Conservation (phyloP, 345 rosid species). For the Psidium friedrichsthalianum region DNA sequence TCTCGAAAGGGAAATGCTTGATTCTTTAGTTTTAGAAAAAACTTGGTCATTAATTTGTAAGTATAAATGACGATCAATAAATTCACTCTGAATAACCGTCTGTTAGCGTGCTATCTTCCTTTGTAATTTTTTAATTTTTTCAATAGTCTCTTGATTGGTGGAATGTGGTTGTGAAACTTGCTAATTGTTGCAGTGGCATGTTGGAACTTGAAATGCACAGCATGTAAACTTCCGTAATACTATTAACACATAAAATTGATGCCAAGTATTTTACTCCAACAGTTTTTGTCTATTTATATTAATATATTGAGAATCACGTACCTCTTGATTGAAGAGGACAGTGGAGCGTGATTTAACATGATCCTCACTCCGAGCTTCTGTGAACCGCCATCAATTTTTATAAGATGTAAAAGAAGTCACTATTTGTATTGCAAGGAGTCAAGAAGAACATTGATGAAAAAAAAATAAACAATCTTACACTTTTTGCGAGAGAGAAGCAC, state of each 20-base stretch:
- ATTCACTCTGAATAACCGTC: no score
- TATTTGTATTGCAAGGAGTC: accelerated
- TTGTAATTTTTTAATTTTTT: no score
- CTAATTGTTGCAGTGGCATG: background rate
- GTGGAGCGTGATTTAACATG: accelerated
- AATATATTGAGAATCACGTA: background rate
- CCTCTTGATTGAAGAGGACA: background rate
- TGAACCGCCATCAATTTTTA: background rate
- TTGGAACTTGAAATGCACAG: background rate
- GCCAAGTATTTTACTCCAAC: background rate
- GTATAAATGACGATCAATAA: no score
- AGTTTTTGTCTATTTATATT: background rate
- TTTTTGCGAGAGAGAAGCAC: background rate
- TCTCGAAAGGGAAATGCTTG: no score
- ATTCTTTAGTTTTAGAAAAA: no score
- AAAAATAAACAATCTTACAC: background rate
- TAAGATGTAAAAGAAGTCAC: background rate
- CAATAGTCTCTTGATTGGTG: no score
- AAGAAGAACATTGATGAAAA: background rate
- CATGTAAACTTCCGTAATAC: background rate
- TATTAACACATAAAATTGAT: background rate
- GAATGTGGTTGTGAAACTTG: background rate
- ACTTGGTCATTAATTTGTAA: no score
- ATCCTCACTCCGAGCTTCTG: accelerated
- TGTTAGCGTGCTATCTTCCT: no score